Base-by-base conservation (phyloP, 352 stramenopile genomes). In the Phytophthora crassamura region DNA sequence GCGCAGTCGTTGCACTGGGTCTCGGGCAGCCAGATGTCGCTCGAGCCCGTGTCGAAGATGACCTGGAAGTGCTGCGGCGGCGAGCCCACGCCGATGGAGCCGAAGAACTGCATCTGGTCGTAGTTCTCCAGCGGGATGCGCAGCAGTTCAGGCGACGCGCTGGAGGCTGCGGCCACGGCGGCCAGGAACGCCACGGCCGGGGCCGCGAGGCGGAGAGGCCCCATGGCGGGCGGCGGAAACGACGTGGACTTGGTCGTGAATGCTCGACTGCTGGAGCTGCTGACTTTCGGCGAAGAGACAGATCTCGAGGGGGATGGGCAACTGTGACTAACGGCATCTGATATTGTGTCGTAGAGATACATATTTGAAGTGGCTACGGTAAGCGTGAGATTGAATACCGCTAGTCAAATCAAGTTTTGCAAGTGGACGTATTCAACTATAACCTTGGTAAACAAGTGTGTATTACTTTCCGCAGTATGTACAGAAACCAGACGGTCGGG, bases 31-130 rank as follows among this genome's bases (percentile, higher is more conserved):
- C 83, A 91, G 12, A 89, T 72, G 56, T 91, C 83, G 56, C 77
- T 89, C 2, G 82, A 91, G 28, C 84, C 84, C 8, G 84, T 93
- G 69, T 93, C 84, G 56, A 93, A 93, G 72, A 91, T 90, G 50
- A 93, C 80, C 35, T 74, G 73, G 54, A 93, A 90, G 11, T 72
- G 57, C 47, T 91, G 82, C 10, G 80, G 75, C 25, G 84, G 84
- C 28, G 84, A 78, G 39, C 84, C 84, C 15, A 93, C 67, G 47
- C 69, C 68, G 22, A 93, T 76, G 28, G 36, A 65, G 41, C 84
- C 84, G 64, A 77, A 87, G 77, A 91, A 93, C 61, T 93, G 84
- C 69, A 90, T 86, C 53, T 91, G 78, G 56, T 90, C 78, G 42
- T 74, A 88, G 55, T 93, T 93, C 57, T 86, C 75, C 12, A 92